Evolutionary conservation across 2,329 filamentous ascomycete species (phyloP).

Genomic region (Arthrinium phaeospermum): DNA sequence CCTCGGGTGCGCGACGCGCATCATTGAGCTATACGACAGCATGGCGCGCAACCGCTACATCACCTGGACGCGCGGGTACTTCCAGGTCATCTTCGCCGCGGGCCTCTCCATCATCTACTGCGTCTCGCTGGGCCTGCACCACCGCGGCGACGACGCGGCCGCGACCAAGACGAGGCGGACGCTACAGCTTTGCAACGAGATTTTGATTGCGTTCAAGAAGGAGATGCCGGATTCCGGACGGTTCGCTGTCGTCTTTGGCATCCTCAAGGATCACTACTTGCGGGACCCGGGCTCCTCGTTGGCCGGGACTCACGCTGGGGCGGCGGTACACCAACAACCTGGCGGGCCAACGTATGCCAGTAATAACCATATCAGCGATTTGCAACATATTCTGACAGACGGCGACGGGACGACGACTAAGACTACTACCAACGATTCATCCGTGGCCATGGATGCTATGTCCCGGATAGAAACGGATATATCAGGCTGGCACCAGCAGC

Average conservation of each 20-base stretch:
- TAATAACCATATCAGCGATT: neutral
- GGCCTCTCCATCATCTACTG: slow-evolving; percentile 45
- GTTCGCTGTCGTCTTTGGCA: slow-evolving; percentile 7
- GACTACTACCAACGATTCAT: neutral
- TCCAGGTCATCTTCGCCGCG: slow-evolving; percentile 53
- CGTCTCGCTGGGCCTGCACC: slow-evolving; percentile 25
- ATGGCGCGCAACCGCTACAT: slow-evolving; percentile 43
- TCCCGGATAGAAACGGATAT: neutral
- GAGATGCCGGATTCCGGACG: neutral
- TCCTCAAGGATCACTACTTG: neutral
- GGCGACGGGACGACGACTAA: neutral
- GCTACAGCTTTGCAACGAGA: neutral
- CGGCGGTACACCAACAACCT: neutral
- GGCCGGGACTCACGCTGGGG: neutral
- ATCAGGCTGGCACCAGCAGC: neutral
- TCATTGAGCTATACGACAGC: slow-evolving; percentile 45
- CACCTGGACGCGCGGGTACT: slow-evolving; percentile 53
- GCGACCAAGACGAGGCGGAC: neutral
- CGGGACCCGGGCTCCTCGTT: neutral
- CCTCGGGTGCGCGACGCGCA: slow-evolving; percentile 41
- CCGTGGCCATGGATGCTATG: neutral
- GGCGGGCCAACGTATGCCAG: neutral
- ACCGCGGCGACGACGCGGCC: neutral
- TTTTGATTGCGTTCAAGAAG: neutral
- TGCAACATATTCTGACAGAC: neutral